These are phyloP conservation scores for Parietaria judaica DNA, from an alignment of 306 rosid genomes.

Conservation along the genomic window DNA sequence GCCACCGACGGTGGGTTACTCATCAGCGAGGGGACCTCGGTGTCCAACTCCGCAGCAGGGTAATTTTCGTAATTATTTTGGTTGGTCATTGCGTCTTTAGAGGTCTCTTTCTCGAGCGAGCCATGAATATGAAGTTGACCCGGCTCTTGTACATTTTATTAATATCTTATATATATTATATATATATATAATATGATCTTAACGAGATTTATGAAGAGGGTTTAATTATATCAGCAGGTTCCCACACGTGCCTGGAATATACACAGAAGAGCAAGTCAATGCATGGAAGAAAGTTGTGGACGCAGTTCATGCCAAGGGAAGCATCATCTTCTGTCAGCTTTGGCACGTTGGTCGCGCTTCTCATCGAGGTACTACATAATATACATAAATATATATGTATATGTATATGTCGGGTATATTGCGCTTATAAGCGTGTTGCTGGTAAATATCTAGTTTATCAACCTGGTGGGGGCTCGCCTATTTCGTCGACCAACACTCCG, in stretches of 20 bases:
- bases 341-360: conserved; percentile 99
- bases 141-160: no score
- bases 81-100: background rate
- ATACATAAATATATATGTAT: background rate
- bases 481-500: conserved; percentile 64
- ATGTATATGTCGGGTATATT: no score
- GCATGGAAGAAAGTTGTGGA: conserved; percentile 82
- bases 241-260: conserved; percentile 52
- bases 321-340: conserved; percentile 73
- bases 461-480: conserved; percentile 58
- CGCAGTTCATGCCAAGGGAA: conserved; percentile 80
- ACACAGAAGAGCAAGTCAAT: conserved; percentile 49
- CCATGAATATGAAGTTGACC: no score
- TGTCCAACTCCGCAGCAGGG: conserved; percentile 40
- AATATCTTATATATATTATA: no score
- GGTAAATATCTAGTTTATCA: conserved; percentile 46
- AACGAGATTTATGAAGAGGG: no score
- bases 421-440: no score
- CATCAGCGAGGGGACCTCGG: conserved; percentile 42
- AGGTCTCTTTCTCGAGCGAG: background rate
- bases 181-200: background rate
- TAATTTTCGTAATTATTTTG: conserved; percentile 23
- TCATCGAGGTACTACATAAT: conserved; percentile 33
- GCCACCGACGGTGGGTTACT: conserved; percentile 43
- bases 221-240: conserved; percentile 22